Evolutionary conservation across 148 eudicot species (phyloP).

Genomic region (Rhododendron ovatum): DNA sequence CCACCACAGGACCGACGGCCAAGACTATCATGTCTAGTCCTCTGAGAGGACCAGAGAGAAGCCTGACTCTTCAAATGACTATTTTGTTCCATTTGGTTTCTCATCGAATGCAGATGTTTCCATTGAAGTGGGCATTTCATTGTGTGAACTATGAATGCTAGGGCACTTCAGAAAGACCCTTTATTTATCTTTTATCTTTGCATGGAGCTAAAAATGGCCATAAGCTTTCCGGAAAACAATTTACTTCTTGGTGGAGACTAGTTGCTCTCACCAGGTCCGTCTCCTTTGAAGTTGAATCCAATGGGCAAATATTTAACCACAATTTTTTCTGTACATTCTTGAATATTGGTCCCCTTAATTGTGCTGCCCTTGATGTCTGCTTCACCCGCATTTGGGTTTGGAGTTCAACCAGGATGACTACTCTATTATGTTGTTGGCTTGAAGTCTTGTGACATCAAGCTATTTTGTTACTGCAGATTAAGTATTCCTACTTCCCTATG

Average conservation of each 20-base stretch:
- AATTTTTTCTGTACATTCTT: not conserved
- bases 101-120: conserved; percentile 4
- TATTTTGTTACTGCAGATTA: not conserved
- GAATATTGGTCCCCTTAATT: not conserved
- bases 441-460: not conserved
- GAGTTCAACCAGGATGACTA: not conserved
- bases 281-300: not conserved
- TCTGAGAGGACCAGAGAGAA: not conserved
- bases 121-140: not conserved
- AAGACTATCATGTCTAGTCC: not conserved
- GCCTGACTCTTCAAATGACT: not conserved
- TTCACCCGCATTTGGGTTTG: not conserved
- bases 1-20: not conserved
- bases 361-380: not conserved
- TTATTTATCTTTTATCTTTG: not conserved
- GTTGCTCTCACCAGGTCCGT: not conserved
- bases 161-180: not conserved
- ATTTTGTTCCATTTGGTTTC: not conserved
- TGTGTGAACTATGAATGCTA: not conserved
- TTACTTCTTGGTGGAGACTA: not conserved
- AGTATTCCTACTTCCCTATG: not conserved
- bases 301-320: not conserved
- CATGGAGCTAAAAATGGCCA: not conserved
- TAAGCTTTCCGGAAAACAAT: not conserved
- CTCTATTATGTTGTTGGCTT: not conserved